These are phyloP conservation scores for Podospora conica DNA, from an alignment of 495 filamentous ascomycete genomes.

Conservation along the genomic window DNA sequence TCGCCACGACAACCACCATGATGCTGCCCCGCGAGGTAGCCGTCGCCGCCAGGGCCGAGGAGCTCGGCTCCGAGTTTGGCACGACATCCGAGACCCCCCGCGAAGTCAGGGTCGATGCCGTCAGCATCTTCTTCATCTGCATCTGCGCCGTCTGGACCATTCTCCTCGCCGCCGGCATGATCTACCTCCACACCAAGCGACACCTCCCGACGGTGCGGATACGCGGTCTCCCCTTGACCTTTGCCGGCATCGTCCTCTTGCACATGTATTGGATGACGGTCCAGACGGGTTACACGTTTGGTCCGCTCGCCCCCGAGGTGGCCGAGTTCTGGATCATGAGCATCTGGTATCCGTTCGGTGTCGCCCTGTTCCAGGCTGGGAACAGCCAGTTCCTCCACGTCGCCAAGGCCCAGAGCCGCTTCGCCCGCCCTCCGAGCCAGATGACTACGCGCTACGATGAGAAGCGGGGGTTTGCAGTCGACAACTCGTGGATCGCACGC, in stretches of 20 bases:
- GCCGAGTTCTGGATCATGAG: conserved; percentile 69
- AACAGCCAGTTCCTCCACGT: conserved; percentile 62
- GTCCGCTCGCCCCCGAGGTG: conserved; percentile 47
- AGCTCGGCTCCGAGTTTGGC: conserved; percentile 29
- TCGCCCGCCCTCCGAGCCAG: conserved; percentile 24
- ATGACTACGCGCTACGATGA: conserved; percentile 21
- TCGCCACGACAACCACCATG: conserved; percentile 15
- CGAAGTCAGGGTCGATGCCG: conserved; percentile 17
- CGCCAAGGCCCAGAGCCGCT: conserved; percentile 47
- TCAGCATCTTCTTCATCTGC: conserved; percentile 28
- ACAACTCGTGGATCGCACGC: conserved; percentile 1
- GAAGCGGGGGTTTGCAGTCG: conserved; percentile 14
- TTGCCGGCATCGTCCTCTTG: conserved; percentile 52
- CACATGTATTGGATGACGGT: conserved; percentile 59
- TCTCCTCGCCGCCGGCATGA: conserved; percentile 46
- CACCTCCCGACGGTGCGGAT: conserved; percentile 55
- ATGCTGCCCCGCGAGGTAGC: conserved; percentile 16
- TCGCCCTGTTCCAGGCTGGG: conserved; percentile 65
- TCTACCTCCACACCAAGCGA: conserved; percentile 50
- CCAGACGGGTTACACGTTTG: conserved; percentile 55
- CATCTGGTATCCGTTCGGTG: conserved; percentile 60
- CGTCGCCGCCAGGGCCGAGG: conserved; percentile 2
- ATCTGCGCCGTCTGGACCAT: conserved; percentile 51
- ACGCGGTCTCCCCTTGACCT: conserved; percentile 53
- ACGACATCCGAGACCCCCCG: conserved; percentile 25